Conservation (phyloP, 805 yeast species). For the Candida maltosa region DNA sequence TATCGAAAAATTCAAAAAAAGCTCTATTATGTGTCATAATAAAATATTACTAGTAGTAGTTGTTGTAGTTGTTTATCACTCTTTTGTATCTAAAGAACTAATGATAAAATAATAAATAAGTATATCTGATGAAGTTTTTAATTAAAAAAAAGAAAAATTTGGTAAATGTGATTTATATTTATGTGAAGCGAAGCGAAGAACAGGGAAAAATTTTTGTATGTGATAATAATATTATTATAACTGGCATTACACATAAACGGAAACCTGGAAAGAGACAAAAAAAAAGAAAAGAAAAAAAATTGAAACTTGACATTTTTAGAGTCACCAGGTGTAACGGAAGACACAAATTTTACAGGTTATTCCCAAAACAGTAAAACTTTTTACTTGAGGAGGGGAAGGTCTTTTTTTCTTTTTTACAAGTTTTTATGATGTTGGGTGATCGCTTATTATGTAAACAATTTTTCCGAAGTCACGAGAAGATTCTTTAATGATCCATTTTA, state of each 20-base stretch:
- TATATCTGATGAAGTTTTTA: neutral
- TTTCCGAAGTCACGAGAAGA: no score
- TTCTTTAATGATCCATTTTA: no score
- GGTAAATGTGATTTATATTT: neutral
- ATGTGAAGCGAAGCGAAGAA: neutral
- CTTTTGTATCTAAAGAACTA: neutral
- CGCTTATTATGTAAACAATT: no score
- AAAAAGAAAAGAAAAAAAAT: no score
- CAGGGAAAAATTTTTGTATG: neutral
- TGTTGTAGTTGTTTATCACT: neutral
- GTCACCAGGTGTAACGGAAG: no score
- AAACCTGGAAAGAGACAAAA: neutral
- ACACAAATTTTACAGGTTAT: no score
- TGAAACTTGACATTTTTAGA: no score
- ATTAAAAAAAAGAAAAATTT: neutral
- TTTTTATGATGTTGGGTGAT: no score
- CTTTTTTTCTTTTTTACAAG: no score
- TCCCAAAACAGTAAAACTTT: no score
- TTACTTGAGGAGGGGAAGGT: no score
- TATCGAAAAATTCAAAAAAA: constrained; percentile 5
- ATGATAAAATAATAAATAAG: neutral
- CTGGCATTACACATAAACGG: neutral
- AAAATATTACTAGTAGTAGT: neutral
- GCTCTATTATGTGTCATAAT: constrained; percentile 3
- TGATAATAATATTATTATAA: neutral